Evolutionary conservation across 108 stramenopile genomes (phyloP).

Genomic region (Epithemia pelagica): DNA sequence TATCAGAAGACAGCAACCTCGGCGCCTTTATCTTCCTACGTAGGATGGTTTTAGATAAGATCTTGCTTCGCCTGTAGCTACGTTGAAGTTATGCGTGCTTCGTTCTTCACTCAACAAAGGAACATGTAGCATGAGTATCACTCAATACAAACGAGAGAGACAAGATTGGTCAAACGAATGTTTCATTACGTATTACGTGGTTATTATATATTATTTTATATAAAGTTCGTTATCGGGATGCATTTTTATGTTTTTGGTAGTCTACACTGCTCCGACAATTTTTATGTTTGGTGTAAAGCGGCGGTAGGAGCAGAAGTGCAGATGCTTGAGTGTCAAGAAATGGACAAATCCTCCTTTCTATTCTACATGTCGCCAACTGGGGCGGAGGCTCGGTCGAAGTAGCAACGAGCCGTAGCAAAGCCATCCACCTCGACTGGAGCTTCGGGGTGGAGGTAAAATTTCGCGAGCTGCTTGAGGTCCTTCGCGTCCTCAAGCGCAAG

Average conservation of each 20-base stretch:
- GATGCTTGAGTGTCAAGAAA: background rate
- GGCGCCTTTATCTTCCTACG: too few relatives aligned
- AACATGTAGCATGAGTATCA: too few relatives aligned
- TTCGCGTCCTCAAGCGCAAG: constrained; percentile 42
- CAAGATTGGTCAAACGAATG: too few relatives aligned
- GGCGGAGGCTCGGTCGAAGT: constrained; percentile 55
- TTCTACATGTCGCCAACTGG: background rate
- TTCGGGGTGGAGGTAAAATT: constrained; percentile 61
- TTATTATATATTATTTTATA: too few relatives aligned
- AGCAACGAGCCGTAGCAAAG: constrained; percentile 43
- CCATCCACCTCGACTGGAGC: constrained; percentile 25
- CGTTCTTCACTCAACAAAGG: too few relatives aligned
- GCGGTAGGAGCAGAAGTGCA: background rate
- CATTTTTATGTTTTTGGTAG: background rate
- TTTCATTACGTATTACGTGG: too few relatives aligned
- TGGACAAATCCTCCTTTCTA: background rate
- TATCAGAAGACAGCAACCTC: too few relatives aligned
- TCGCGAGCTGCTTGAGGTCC: constrained; percentile 41
- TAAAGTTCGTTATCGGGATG: too few relatives aligned
- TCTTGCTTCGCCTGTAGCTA: too few relatives aligned
- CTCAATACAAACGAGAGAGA: too few relatives aligned
- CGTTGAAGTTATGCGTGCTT: too few relatives aligned
- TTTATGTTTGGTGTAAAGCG: background rate
- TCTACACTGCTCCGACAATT: background rate
- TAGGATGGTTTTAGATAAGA: too few relatives aligned